Evolutionary conservation across 495 filamentous ascomycete species (phyloP), one percentile per base, ranked within the genome.

Genomic region (Penicillium angulare): DNA sequence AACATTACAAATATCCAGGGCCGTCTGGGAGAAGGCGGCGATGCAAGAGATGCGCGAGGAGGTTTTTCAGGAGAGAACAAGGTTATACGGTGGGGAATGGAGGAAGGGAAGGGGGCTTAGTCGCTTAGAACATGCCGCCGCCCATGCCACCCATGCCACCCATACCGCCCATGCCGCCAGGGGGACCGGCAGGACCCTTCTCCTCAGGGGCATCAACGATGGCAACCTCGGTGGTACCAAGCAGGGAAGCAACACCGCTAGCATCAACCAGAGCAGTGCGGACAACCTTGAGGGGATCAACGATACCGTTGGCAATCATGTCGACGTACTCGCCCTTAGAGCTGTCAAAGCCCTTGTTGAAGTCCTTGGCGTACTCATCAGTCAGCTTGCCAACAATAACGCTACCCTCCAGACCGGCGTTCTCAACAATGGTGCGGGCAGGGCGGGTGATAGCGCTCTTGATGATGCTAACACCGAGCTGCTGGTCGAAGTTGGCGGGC

Each of bases 231-330:
- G 95, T 98, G 59, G 93, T 98, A 72, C 93, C 93, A 55, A 98
- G 87, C 48, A 98, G 83, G 45, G 92, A 97, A 34, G 93, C 92
- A 59, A 98, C 93, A 77, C 93, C 93, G 69, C 86, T 89, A 63
- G 93, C 93, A 70, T 98, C 93, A 65, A 92, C 81, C 29, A 98
- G 83, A 47, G 87, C 90, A 53, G 92, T 98, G 59, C 93, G 90
- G 63, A 98, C 93, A 55, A 98, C 93, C 87, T 98, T 98, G 80
- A 98, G 85, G 40, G 93, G 93, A 66, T 98, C 93, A 60, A 98
- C 86, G 70, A 98, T 97, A 86, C 93, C 93, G 50, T 88, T 80
- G 55, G 83, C 69, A 69, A 98, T 96, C 93, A 98, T 97, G 78
- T 98, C 92, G 57, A 97, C 89, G 74, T 95, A 97, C 76, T 96